phyloP scores from a whole-genome alignment of 2,329 filamentous ascomycete genomes.

The Claviceps cyperi region DNA sequence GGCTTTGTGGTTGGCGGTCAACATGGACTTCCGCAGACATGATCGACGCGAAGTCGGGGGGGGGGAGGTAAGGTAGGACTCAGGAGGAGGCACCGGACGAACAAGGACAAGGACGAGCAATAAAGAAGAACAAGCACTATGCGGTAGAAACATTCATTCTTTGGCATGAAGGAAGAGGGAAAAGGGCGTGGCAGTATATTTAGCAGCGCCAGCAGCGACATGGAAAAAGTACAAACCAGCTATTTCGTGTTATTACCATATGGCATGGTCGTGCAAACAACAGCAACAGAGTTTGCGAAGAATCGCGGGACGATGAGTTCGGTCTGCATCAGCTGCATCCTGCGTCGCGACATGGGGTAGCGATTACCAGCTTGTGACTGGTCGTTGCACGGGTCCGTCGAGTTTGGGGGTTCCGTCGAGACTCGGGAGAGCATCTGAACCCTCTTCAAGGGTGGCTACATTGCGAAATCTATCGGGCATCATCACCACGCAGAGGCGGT shows the following conservation, averaged over 20 bases:
- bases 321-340: neutral
- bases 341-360: neutral
- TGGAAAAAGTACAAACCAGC: neutral
- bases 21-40: neutral
- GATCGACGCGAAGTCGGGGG: neutral
- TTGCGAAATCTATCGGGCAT: constrained; percentile 5
- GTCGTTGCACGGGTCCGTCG: neutral
- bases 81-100: neutral
- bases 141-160: neutral
- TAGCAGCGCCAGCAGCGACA: too few relatives aligned
- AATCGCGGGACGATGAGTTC: neutral
- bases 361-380: neutral
- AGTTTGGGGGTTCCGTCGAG: too few relatives aligned
- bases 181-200: neutral
- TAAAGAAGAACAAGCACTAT: neutral
- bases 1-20: constrained; percentile 1
- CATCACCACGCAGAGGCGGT: neutral
- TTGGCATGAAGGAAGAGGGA: neutral
- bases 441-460: neutral
- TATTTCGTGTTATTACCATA: neutral
- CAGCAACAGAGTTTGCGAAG: constrained; percentile 1
- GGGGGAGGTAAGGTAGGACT: neutral
- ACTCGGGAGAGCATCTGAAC: neutral
- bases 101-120: neutral
- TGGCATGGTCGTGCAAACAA: neutral